Conservation (phyloP, 192 early-diverging fungal genomes). For the Backusella morwellensis region DNA sequence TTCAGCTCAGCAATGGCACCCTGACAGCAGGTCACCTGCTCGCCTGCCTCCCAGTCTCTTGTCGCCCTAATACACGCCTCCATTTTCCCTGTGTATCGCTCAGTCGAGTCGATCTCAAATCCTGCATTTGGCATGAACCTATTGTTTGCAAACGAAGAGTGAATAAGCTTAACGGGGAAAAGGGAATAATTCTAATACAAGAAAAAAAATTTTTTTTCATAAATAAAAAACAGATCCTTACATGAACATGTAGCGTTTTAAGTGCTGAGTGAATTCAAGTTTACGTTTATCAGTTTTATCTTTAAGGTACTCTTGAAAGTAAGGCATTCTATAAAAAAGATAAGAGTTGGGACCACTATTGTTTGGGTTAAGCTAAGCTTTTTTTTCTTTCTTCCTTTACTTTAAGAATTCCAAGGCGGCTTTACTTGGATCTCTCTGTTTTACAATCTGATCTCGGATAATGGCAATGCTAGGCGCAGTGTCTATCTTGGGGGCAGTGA, state of each 20-base stretch:
- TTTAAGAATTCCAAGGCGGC: not conserved
- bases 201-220: not conserved
- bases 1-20: constrained; percentile 51
- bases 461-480: constrained; percentile 32
- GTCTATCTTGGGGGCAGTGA: constrained; percentile 22
- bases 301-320: constrained; percentile 31
- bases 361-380: too few relatives aligned
- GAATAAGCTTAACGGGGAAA: not conserved
- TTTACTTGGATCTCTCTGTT: constrained; percentile 28
- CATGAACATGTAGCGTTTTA: constrained; percentile 40
- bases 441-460: constrained; percentile 40
- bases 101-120: constrained; percentile 53
- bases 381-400: not conserved
- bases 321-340: not conserved
- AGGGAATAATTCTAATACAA: not conserved
- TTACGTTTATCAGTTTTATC: constrained; percentile 30
- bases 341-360: not conserved
- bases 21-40: constrained; percentile 47
- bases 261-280: constrained; percentile 45
- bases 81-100: constrained; percentile 43
- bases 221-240: constrained; percentile 1
- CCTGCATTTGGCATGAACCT: constrained; percentile 55
- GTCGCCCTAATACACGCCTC: constrained; percentile 60
- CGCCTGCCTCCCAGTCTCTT: constrained; percentile 43
- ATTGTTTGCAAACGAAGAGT: constrained; percentile 22